Base-by-base conservation (phyloP, 2,329 filamentous ascomycete genomes). In the Fusarium beomiforme region DNA sequence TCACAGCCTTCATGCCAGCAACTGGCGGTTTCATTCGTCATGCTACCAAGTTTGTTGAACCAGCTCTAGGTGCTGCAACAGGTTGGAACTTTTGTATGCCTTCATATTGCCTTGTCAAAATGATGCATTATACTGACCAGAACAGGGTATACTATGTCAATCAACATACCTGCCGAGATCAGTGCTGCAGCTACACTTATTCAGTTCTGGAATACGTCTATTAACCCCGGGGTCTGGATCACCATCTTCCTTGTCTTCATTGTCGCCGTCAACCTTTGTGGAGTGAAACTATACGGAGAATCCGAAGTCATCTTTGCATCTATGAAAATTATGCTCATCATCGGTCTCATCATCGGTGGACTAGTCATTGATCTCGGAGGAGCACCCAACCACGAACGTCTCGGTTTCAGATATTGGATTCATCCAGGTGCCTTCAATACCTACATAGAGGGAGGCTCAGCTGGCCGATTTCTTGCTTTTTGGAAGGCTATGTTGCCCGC, bases 91-190 rank as follows among this genome's bases (percentile, higher is more conserved):
- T 55, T 8, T 55, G 51, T 55, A 44, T 6, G 26, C 26, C 23
- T 8, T 6, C 11, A 16, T 17, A 6, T 2, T 13, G 3, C 36
- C 24, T 26, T 4, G 6, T 4, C 12, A 8, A 10, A 17, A n/a
- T 5, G 10, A 19, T 3, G 14, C 6, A 26, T 8, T 7, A 23
- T 14, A 8, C 49, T 55, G 9, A 55, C 37, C 46, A 1, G 0
- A 13, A 3, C 10, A 55, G 39, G 53, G 37, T 55, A 55, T 2
- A 55, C 53, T 1, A 55, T 55, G 53, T 26, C 53, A 12, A 55
- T 55, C n/a, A 55, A 55, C 17, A 55, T 55, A 26, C 53, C 53
- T 1, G 53, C 53, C 17, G 53, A 55, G 26, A 55, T 55, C 5
- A 55, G 53, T 10, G 53, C 53, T 8, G 53, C 53, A 5, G 53